These are phyloP conservation scores for Penicillium expansum DNA, from an alignment of 2,329 filamentous ascomycete species.

Conservation along the genomic window DNA sequence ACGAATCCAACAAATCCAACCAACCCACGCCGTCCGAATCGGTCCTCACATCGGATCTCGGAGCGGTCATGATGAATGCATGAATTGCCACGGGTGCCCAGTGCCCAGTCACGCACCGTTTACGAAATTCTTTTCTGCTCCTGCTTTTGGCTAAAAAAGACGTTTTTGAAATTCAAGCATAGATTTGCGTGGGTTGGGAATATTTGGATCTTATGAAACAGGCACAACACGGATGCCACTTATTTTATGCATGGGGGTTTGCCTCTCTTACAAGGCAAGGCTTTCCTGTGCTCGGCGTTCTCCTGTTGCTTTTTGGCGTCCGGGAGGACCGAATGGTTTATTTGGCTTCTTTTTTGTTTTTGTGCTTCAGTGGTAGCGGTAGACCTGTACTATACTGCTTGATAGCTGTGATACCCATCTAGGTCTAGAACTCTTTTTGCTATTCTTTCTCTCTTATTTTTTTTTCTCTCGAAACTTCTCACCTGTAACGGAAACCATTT, in stretches of 20 bases:
- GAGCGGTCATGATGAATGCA: conserved; percentile 36
- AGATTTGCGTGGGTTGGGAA: conserved; percentile 15
- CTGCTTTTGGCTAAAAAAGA: conserved; percentile 12
- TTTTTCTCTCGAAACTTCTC: background rate
- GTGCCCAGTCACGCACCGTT: conserved; percentile 1
- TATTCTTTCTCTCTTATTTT: background rate
- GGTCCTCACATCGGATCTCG: conserved; percentile 28
- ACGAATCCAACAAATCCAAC: conserved; percentile 25
- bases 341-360: background rate
- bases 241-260: conserved; percentile 8
- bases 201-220: conserved; percentile 11
- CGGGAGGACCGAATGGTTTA: conserved; percentile 3
- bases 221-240: background rate
- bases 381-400: conserved; percentile 29
- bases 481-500: conserved; percentile 12
- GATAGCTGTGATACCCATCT: conserved; percentile 27
- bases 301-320: conserved; percentile 5
- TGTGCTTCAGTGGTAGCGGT: conserved; percentile 21
- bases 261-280: background rate
- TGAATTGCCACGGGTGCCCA: conserved; percentile 15
- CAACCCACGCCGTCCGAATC: conserved; percentile 22
- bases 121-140: conserved; percentile 21
- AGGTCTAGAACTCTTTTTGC: conserved; percentile 18
- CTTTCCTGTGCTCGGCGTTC: conserved; percentile 3
- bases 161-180: conserved; percentile 15